phyloP scores from a whole-genome alignment of 768 basidiomycete species.

The Tulasnella sp. region DNA sequence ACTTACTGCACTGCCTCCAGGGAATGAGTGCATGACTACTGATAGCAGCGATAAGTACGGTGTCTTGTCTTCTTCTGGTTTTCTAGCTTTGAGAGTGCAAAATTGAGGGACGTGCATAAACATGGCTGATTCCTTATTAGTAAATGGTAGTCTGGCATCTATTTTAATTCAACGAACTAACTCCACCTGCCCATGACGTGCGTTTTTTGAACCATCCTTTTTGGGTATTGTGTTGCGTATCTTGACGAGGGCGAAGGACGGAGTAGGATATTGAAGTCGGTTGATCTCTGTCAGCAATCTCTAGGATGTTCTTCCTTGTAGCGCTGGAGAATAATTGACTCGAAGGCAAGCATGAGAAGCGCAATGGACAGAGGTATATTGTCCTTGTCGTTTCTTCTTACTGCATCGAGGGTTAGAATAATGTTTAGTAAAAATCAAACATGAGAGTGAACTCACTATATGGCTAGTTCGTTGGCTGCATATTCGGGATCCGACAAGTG shows the following conservation, averaged over 20 bases:
- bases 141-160: no score
- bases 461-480: neutral
- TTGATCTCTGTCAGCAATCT: neutral
- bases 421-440: neutral
- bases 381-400: slow-evolving; percentile 3
- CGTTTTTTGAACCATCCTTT: slow-evolving; percentile 11
- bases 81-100: neutral
- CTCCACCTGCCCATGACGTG: slow-evolving; percentile 6
- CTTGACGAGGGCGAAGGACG: neutral
- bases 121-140: neutral
- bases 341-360: slow-evolving; percentile 15
- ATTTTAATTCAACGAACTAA: no score
- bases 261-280: neutral
- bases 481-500: slow-evolving; percentile 11
- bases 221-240: slow-evolving; percentile 1
- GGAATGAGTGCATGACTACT: slow-evolving; percentile 16
- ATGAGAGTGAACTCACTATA: slow-evolving; percentile 4
- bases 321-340: neutral
- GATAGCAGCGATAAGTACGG: slow-evolving; percentile 11
- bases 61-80: neutral
- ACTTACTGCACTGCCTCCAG: slow-evolving; percentile 23
- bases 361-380: slow-evolving; percentile 15
- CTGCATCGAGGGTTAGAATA: neutral
- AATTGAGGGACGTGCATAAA: slow-evolving; percentile 15
- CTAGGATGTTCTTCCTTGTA: neutral